Percentiles rank a stretch among this genome's conserved stretches.
Evolutionary conservation across 805 yeast species (phyloP).

Genomic region (Priceomyces medius): DNA sequence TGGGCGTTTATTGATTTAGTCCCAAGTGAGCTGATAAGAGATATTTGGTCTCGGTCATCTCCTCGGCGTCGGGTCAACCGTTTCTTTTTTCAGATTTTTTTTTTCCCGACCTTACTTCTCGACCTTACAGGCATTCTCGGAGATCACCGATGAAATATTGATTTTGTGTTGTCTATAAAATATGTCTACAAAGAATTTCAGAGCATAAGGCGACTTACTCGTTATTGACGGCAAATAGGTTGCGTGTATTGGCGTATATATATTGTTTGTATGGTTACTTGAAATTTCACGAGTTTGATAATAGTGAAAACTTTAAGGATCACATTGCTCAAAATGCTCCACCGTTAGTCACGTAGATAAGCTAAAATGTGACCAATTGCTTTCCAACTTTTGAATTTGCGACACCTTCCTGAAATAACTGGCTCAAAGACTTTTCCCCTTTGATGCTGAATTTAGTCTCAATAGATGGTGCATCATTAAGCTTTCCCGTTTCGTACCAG

Average conservation of each 20-base stretch:
- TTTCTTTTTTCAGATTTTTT: neutral
- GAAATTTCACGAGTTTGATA: too few relatives aligned
- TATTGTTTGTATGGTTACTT: too few relatives aligned
- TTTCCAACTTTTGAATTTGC: constrained; percentile 36
- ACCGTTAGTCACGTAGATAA: too few relatives aligned
- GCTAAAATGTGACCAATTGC: constrained; percentile 33
- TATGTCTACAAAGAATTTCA: neutral
- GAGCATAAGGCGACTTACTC: too few relatives aligned
- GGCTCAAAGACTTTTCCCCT: constrained; percentile 24
- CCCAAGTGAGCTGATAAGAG: constrained; percentile 1
- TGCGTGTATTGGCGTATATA: too few relatives aligned
- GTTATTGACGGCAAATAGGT: too few relatives aligned
- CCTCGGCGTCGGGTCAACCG: neutral
- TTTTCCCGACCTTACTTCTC: neutral
- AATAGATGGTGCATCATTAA: constrained; percentile 37
- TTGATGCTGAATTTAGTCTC: constrained; percentile 23
- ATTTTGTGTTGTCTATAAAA: neutral
- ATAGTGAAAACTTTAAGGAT: too few relatives aligned
- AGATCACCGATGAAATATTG: neutral
- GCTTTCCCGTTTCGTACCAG: constrained; percentile 43
- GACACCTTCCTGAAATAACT: constrained; percentile 29
- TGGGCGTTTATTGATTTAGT: neutral
- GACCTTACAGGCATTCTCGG: neutral
- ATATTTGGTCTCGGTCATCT: neutral
- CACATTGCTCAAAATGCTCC: too few relatives aligned